Percentiles rank a stretch among this genome's conserved stretches.
Conservation (phyloP, 2,329 filamentous ascomycete genomes). For the Talaromyces albobiverticillius region DNA sequence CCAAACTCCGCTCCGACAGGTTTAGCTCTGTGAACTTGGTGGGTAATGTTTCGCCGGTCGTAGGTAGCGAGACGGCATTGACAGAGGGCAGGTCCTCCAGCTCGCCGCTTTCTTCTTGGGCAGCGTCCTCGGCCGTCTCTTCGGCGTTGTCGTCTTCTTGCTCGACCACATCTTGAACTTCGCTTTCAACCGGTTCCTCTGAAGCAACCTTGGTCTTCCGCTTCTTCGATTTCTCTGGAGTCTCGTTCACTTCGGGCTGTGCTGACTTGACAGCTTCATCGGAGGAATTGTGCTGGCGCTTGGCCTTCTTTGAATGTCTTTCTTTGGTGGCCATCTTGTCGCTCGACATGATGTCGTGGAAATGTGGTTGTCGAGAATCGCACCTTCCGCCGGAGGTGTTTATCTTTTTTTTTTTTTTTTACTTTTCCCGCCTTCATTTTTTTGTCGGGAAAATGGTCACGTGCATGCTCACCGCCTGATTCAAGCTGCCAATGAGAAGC, state of each 20-base stretch:
- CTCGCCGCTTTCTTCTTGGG: slow-evolving; percentile 31
- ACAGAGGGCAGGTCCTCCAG: slow-evolving; percentile 52
- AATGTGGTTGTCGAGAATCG: background rate
- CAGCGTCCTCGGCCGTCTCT: slow-evolving; percentile 42
- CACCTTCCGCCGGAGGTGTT: background rate
- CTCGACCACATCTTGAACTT: slow-evolving; percentile 15
- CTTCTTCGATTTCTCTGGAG: slow-evolving; percentile 26
- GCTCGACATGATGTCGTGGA: slow-evolving; percentile 21
- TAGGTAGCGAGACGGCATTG: slow-evolving; percentile 54
- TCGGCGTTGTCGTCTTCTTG: slow-evolving; percentile 22
- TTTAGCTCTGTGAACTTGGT: slow-evolving; percentile 73
- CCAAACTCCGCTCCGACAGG: slow-evolving; percentile 82
- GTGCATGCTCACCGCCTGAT: background rate
- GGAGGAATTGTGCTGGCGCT: slow-evolving; percentile 41
- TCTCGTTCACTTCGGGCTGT: slow-evolving; percentile 25
- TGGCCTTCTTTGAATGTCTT: slow-evolving; percentile 42
- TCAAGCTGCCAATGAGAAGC: background rate
- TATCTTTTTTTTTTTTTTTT: slow-evolving; percentile 5
- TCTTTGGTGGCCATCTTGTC: slow-evolving; percentile 37
- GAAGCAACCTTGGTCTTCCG: slow-evolving; percentile 16
- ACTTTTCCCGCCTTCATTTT: background rate
- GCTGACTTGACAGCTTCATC: slow-evolving; percentile 21
- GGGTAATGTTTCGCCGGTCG: slow-evolving; percentile 58
- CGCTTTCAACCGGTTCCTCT: background rate
- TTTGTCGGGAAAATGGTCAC: background rate